Base-by-base conservation (phyloP, 2,329 filamentous ascomycete genomes). In the Apiospora arundinis region DNA sequence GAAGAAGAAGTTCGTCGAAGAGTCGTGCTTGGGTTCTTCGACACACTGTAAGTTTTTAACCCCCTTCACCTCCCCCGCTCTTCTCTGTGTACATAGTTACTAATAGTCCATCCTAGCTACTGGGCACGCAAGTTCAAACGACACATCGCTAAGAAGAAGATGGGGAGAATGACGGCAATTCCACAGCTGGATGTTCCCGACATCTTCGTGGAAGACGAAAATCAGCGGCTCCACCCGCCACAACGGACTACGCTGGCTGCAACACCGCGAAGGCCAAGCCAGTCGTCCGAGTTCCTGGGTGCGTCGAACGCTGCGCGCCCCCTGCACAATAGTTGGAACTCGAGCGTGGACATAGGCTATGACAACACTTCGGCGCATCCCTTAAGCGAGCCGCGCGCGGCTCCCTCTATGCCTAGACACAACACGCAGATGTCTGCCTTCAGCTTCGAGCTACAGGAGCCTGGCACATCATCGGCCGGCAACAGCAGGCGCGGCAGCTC, bases 1-100 rank as follows among this genome's bases (percentile, higher is more conserved):
- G 94, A 99, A 77, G 95, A 99, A 82, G 94, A 96, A 75, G 94
- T 98, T 60, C 92, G 94, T 71, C 91, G 97, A 71, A 93, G 95
- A 74, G 91, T 95, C 40, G 96, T 99, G 12, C 89, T 96, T 60
- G 95, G 95, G 52, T 99, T 99, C 84, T 98, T 99, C 81, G 93
- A 98, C 80, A 98, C 95, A 18, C 82, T 96, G 83, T 95, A 83
- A 82, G 88, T 83, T 42, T 40, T 60, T 14, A 28, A 32, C 12
- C 25, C 28, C 52, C 6, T 2, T 14, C 60, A 4, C 12, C 28
- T 12, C 42, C 9, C 7, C 23, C n/a, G 18, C 14, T 67, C 9
- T 25, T 21, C 23, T 67, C 4, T 25, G 1, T n/a, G 2, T 28
- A n/a, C n/a, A n/a, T n/a, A 16, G 16, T 69, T 65, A 69, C 76